phyloP scores from a whole-genome alignment of 805 yeast genomes.

The Candida odintsovae region DNA sequence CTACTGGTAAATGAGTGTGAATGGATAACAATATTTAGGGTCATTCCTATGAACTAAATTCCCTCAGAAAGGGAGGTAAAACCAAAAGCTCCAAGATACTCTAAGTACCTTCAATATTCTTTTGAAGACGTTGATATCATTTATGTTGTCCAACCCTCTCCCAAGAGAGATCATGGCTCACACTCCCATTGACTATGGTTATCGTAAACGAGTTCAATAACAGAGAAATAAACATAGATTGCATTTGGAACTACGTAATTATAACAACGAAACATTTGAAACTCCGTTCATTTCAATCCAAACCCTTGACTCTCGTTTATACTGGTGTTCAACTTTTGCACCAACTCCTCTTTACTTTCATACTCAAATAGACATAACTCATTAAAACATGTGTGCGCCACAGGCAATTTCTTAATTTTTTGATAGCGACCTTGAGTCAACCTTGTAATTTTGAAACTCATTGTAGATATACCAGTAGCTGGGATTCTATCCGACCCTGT shows the following conservation, averaged over 20 bases:
- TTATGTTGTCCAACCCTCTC: no score
- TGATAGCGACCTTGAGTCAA: conserved; percentile 26
- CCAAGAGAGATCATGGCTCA: no score
- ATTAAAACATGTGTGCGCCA: conserved; percentile 93
- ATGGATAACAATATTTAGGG: no score
- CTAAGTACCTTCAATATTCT: no score
- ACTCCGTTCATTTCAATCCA: conserved; percentile 49
- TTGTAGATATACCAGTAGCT: conserved; percentile 80
- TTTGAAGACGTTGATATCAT: no score
- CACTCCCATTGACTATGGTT: no score
- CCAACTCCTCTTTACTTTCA: conserved; percentile 44
- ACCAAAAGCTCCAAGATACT: no score
- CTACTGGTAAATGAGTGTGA: conserved; percentile 64
- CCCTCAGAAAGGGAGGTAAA: no score
- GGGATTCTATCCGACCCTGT: conserved; percentile 93
- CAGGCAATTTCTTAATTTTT: conserved; percentile 50
- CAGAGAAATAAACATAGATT: no score
- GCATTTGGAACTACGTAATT: no score
- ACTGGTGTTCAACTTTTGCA: conserved; percentile 57
- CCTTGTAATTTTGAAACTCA: conserved; percentile 66
- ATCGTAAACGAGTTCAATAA: no score
- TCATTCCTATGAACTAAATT: no score
- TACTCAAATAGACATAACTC: conserved; percentile 78
- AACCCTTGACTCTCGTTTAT: conserved; percentile 81
- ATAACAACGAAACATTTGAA: not conserved